phyloP scores from a whole-genome alignment of 1,284 basidiomycete species.

The Marasmius sp. region DNA sequence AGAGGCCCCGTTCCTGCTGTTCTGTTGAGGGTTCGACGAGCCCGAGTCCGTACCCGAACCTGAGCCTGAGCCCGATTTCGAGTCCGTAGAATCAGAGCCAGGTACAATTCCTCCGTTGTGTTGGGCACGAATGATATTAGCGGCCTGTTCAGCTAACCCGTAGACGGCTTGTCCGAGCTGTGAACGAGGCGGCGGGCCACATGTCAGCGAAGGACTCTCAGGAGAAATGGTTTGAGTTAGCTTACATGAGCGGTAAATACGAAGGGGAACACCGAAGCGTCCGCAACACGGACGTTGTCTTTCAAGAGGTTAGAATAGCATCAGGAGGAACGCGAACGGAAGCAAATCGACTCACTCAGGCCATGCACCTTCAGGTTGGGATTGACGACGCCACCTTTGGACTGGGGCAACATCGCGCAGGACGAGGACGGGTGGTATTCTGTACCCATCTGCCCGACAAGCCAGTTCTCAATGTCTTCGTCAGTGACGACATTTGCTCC shows the following conservation, averaged over 20 bases:
- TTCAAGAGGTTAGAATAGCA: not conserved
- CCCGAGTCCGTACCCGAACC: not conserved
- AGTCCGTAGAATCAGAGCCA: not conserved
- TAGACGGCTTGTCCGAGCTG: slow-evolving; percentile 4
- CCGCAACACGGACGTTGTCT: slow-evolving; percentile 40
- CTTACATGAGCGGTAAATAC: slow-evolving; percentile 44
- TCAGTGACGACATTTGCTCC: slow-evolving; percentile 40
- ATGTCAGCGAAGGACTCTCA: not conserved
- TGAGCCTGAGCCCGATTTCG: not conserved
- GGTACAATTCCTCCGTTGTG: slow-evolving; percentile 29
- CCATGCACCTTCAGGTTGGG: slow-evolving; percentile 64
- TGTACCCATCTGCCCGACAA: slow-evolving; percentile 37
- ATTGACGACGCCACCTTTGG: slow-evolving; percentile 66
- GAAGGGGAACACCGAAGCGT: slow-evolving; percentile 44
- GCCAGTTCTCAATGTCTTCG: slow-evolving; percentile 47
- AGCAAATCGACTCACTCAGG: not conserved
- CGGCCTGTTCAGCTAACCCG: slow-evolving; percentile 71
- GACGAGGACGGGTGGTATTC: slow-evolving; percentile 62
- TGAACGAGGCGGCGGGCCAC: not conserved
- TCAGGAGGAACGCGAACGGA: not conserved
- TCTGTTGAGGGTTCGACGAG: not conserved
- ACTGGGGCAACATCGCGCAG: slow-evolving; percentile 63
- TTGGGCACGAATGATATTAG: slow-evolving; percentile 54
- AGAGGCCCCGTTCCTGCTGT: not conserved
- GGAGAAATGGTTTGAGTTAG: not conserved